These are phyloP conservation scores for Elaphomyces granulatus DNA, from an alignment of 495 filamentous ascomycete genomes.

Conservation along the genomic window DNA sequence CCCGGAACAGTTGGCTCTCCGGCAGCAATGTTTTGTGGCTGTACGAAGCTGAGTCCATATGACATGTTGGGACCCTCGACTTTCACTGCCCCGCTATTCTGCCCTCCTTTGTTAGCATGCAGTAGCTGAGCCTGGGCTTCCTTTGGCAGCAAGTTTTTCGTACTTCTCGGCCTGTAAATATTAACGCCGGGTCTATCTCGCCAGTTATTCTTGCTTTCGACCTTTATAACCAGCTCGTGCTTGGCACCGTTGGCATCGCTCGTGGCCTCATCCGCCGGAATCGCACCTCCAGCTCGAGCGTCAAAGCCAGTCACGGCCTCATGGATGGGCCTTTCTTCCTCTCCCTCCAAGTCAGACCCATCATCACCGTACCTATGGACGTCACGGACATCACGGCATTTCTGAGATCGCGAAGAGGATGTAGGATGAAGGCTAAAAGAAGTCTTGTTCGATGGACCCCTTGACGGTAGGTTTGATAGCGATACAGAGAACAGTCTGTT, in stretches of 20 bases:
- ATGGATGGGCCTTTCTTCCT: constrained; percentile 20
- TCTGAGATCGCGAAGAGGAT: constrained; percentile 1
- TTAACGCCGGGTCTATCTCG: constrained; percentile 37
- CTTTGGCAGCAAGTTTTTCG: constrained; percentile 36
- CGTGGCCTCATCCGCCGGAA: constrained; percentile 25
- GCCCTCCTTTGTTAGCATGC: constrained; percentile 17
- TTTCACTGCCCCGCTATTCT: constrained; percentile 19
- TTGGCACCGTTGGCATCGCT: constrained; percentile 22
- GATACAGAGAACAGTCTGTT: constrained; percentile 5
- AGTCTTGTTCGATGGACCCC: background rate
- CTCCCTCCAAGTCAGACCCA: constrained; percentile 32
- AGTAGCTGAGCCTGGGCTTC: constrained; percentile 37
- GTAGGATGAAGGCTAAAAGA: no score
- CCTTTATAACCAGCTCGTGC: constrained; percentile 47
- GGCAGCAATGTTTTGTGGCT: constrained; percentile 3
- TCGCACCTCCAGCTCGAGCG: constrained; percentile 37
- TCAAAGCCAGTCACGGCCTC: constrained; percentile 49
- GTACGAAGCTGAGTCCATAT: constrained; percentile 33
- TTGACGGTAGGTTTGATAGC: constrained; percentile 1
- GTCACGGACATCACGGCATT: background rate
- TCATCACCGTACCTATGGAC: constrained; percentile 20
- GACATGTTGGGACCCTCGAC: constrained; percentile 27
- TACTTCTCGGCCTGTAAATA: constrained; percentile 36
- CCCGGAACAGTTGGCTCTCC: constrained; percentile 12
- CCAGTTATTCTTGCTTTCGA: constrained; percentile 58